A percentile compares a stretch with the other conserved stretches of the same genome.
phyloP scores from a whole-genome alignment of 1,284 basidiomycete species.

The Leccinum solheimii region DNA sequence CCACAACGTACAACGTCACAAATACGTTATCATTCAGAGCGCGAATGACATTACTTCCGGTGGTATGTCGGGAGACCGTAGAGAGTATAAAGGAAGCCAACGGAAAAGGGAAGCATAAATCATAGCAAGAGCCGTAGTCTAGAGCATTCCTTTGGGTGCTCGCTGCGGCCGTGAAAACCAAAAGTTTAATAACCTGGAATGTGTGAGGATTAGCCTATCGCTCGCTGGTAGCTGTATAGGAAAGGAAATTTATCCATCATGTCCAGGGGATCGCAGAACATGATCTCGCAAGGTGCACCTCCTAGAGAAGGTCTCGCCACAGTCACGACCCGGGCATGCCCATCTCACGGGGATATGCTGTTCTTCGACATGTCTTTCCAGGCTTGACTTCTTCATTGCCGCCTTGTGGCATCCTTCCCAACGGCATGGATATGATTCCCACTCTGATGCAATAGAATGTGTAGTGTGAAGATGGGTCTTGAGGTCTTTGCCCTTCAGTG shows the following conservation, averaged over 20 bases:
- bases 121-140: neutral
- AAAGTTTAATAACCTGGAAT: neutral
- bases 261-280: neutral
- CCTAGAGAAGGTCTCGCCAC: slow-evolving; percentile 8
- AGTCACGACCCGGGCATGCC: slow-evolving; percentile 10
- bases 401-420: slow-evolving; percentile 7
- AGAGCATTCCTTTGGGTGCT: neutral
- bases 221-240: neutral
- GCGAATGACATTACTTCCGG: neutral
- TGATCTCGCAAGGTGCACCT: slow-evolving; percentile 1
- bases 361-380: slow-evolving; percentile 17
- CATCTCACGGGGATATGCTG: slow-evolving; percentile 13
- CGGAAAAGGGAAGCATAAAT: neutral
- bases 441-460: slow-evolving; percentile 11
- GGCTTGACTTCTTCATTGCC: slow-evolving; percentile 10
- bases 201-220: neutral
- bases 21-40: neutral
- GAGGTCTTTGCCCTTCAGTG: slow-evolving; percentile 1
- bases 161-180: neutral
- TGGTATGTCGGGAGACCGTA: neutral
- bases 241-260: neutral
- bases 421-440: slow-evolving; percentile 9
- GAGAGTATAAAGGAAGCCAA: neutral
- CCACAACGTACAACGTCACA: neutral
- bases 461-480: slow-evolving; percentile 1